Evolutionary conservation across 768 basidiomycete species (phyloP).

Genomic region (Cystofilobasidium bisporidii): DNA sequence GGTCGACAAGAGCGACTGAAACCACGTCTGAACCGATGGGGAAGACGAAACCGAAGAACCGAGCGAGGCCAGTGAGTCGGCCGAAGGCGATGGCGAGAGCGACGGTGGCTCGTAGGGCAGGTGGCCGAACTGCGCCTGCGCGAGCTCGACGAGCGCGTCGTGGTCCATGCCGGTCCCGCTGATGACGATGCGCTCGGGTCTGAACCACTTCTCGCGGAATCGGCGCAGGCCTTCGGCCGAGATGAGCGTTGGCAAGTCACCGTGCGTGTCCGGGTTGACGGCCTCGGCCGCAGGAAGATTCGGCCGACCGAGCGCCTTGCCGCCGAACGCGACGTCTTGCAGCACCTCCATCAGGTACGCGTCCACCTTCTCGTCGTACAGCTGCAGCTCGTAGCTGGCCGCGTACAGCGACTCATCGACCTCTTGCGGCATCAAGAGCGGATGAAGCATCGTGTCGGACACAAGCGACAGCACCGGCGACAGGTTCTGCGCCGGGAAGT

Average conservation of each 20-base stretch:
- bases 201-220: constrained; percentile 44
- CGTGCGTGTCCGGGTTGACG: constrained; percentile 4
- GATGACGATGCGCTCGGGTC: constrained; percentile 88
- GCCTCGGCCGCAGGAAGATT: constrained; percentile 49
- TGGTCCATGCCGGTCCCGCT: constrained; percentile 90
- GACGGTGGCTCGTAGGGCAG: constrained; percentile 32
- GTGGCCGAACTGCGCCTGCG: constrained; percentile 71
- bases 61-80: constrained; percentile 30
- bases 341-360: constrained; percentile 84
- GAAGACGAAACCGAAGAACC: constrained; percentile 30
- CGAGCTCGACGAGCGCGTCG: constrained; percentile 73
- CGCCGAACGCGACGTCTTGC: constrained; percentile 72
- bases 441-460: constrained; percentile 76
- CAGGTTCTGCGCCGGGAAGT: constrained; percentile 75
- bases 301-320: constrained; percentile 75
- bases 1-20: constrained; percentile 7
- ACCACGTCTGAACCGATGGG: constrained; percentile 9
- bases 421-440: constrained; percentile 66
- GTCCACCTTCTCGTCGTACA: constrained; percentile 79
- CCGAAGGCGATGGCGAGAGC: constrained; percentile 32
- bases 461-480: constrained; percentile 76
- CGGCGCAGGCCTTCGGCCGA: constrained; percentile 50
- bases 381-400: constrained; percentile 80
- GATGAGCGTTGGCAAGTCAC: constrained; percentile 60
- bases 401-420: constrained; percentile 74